Percentiles rank a stretch among this genome's conserved stretches.
phyloP scores from a whole-genome alignment of 805 yeast genomes.

The Pichia kluyveri region DNA sequence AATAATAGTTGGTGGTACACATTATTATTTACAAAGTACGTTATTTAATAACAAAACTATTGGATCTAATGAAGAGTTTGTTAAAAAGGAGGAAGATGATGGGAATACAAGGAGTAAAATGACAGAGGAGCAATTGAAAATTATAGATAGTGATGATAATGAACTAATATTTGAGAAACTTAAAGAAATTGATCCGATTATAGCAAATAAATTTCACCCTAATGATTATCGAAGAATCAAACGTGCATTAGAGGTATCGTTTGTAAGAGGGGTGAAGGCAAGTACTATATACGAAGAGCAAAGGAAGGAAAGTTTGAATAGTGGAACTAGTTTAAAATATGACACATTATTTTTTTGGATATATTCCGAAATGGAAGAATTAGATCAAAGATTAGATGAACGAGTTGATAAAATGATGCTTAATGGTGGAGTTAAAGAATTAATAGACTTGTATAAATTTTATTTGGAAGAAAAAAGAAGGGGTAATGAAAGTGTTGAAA shows the following conservation, averaged over 20 bases:
- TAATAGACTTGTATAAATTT: slow-evolving; percentile 45
- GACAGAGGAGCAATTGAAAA: slow-evolving; percentile 24
- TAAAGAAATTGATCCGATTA: slow-evolving; percentile 51
- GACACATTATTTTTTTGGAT: slow-evolving; percentile 76
- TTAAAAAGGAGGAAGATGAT: slow-evolving; percentile 13
- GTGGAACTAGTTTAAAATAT: slow-evolving; percentile 43
- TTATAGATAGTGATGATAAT: slow-evolving; percentile 52
- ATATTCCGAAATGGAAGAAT: slow-evolving; percentile 49
- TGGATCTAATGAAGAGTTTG: slow-evolving; percentile 10
- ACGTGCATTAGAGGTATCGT: slow-evolving; percentile 75
- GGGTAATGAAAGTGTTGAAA: slow-evolving; percentile 26
- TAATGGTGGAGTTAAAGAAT: slow-evolving; percentile 62
- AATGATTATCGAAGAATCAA: slow-evolving; percentile 72
- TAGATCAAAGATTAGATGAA: slow-evolving; percentile 57
- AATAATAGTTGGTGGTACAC: slow-evolving; percentile 92
- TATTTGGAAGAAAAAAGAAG: slow-evolving; percentile 27
- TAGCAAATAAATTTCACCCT: slow-evolving; percentile 83
- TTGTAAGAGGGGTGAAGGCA: slow-evolving; percentile 54
- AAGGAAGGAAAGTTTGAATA: slow-evolving; percentile 27
- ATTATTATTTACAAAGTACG: slow-evolving; percentile 77
- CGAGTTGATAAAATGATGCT: slow-evolving; percentile 81
- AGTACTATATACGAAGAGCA: slow-evolving; percentile 67
- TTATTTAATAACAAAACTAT: slow-evolving; percentile 64
- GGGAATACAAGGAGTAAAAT: slow-evolving; percentile 12
- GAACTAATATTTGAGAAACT: slow-evolving; percentile 41